Conservation (phyloP, 2,329 filamentous ascomycete species). For the Fusarium solani-melongenae region DNA sequence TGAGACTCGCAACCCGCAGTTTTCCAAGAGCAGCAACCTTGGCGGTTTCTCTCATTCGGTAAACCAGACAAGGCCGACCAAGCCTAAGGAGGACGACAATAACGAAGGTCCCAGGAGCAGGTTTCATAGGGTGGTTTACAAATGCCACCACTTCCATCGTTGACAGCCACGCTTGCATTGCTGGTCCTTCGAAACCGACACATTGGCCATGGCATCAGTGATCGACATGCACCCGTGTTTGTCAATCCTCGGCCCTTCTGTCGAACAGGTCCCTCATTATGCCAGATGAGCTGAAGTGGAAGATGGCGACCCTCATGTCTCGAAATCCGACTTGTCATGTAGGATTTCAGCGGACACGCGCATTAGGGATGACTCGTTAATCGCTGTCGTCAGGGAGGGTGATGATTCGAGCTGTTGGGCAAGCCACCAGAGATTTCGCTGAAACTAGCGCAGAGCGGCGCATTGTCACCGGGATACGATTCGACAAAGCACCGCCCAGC, state of each 20-base stretch:
- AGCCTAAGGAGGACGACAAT: not conserved
- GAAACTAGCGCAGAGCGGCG: slow-evolving; percentile 7
- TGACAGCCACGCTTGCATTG: not conserved
- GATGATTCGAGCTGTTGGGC: not conserved
- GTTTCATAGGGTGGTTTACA: not conserved
- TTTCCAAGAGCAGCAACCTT: not conserved
- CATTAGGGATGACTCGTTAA: not conserved
- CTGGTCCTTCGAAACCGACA: not conserved
- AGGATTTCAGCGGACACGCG: not conserved
- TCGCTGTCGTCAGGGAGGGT: not conserved
- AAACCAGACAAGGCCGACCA: not conserved
- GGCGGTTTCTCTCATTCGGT: not conserved
- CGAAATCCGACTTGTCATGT: slow-evolving; percentile 3
- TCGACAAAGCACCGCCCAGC: not conserved
- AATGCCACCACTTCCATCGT: not conserved
- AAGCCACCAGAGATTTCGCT: slow-evolving; percentile 7
- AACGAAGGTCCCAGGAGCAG: not conserved
- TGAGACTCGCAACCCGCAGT: not conserved
- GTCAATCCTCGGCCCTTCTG: not conserved
- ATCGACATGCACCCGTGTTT: not conserved
- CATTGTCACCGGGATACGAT: slow-evolving; percentile 1
- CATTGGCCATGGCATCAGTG: not conserved
- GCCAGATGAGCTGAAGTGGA: not conserved
- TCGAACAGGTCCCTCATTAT: not conserved
- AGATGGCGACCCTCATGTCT: not conserved